These are phyloP conservation scores for Diaporthe sp. DNA, from an alignment of 2,329 filamentous ascomycete genomes.

Conservation along the genomic window DNA sequence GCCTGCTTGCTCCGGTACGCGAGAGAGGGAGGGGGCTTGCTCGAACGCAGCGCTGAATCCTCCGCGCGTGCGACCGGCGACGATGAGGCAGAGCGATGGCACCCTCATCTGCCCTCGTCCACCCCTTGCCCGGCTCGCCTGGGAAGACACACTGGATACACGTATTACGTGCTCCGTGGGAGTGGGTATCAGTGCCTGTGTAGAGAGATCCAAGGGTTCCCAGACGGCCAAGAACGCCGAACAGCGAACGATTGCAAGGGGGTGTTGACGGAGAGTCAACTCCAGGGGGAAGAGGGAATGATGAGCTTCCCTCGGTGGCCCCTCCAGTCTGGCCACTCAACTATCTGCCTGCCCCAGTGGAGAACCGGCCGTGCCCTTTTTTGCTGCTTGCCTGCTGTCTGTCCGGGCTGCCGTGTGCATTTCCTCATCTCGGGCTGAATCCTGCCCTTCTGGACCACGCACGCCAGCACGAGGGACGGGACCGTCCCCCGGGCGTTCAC, in stretches of 20 bases:
- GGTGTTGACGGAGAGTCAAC: neutral
- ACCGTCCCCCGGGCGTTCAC: constrained; percentile 12
- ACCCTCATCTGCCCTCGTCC: constrained; percentile 2
- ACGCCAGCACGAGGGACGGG: constrained; percentile 2
- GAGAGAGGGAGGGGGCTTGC: neutral
- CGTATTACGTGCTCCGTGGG: constrained; percentile 2
- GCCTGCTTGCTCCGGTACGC: neutral
- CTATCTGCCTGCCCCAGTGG: neutral
- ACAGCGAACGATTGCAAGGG: constrained; percentile 7
- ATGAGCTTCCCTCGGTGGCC: neutral
- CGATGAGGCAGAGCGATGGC: neutral
- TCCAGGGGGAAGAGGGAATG: neutral
- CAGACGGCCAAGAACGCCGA: constrained; percentile 25
- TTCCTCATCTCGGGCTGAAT: constrained; percentile 23
- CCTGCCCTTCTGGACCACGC: constrained; percentile 13
- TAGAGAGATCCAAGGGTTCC: neutral
- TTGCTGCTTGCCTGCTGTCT: neutral
- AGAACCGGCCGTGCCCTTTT: neutral
- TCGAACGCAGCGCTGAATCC: constrained; percentile 4
- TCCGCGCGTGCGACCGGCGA: constrained; percentile 9
- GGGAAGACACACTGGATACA: constrained; percentile 12
- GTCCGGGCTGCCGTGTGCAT: constrained; percentile 10
- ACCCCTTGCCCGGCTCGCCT: neutral
- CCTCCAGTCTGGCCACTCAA: constrained; percentile 12
- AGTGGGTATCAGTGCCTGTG: neutral